These are phyloP conservation scores for Pseudocercospora eumusae DNA, from an alignment of 2,329 filamentous ascomycete species.

Conservation along the genomic window DNA sequence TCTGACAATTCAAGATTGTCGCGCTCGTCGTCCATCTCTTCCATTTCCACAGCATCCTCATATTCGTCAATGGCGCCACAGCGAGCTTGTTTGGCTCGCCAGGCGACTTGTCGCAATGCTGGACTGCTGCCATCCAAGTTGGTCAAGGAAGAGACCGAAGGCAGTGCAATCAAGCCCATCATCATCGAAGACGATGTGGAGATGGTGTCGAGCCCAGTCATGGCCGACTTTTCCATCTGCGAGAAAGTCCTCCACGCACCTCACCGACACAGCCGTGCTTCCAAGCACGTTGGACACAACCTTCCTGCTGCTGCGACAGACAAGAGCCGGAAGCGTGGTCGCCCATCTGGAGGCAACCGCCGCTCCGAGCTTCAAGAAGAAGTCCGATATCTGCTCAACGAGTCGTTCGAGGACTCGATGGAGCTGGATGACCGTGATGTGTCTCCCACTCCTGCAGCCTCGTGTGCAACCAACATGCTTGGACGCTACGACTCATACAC, in stretches of 20 bases:
- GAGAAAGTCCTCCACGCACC: conserved; percentile 38
- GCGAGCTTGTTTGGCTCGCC: conserved; percentile 51
- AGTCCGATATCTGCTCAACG: conserved; percentile 38
- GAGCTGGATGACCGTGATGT: conserved; percentile 33
- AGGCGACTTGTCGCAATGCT: conserved; percentile 56
- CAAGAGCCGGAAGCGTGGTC: conserved; percentile 37
- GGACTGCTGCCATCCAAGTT: conserved; percentile 42
- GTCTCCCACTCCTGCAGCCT: conserved; percentile 34
- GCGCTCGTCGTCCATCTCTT: conserved; percentile 57
- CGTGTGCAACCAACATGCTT: conserved; percentile 33
- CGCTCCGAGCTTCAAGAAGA: conserved; percentile 41
- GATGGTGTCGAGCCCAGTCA: conserved; percentile 36
- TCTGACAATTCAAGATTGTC: conserved; percentile 60
- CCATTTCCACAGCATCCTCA: conserved; percentile 50
- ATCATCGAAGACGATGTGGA: conserved; percentile 37
- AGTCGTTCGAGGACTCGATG: conserved; percentile 33
- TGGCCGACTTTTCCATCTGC: conserved; percentile 37
- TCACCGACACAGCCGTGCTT: conserved; percentile 36
- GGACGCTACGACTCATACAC: conserved; percentile 24
- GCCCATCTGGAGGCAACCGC: conserved; percentile 33
- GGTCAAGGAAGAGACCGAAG: conserved; percentile 33
- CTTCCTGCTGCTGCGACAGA: conserved; percentile 19
- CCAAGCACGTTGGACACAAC: conserved; percentile 31
- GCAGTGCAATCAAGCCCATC: conserved; percentile 33
- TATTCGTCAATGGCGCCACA: conserved; percentile 52